Evolutionary conservation across 2,329 filamentous ascomycete genomes (phyloP), one percentile per base, ranked within the genome.

Genomic region (Sporothrix dimorphospora): DNA sequence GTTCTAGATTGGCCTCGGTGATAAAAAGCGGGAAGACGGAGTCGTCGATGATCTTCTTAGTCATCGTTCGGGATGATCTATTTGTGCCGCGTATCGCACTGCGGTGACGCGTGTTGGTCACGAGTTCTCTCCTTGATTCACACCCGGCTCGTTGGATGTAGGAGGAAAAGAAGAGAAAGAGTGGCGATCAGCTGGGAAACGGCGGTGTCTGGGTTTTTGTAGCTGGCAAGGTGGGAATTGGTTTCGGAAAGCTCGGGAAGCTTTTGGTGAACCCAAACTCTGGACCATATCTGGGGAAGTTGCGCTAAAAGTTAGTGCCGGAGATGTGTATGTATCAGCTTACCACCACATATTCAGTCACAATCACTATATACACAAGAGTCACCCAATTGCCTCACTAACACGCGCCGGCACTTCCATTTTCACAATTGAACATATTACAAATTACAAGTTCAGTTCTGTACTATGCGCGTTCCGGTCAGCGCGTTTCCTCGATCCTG

Each of bases 221-320:
- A 65, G 19, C 38, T 38, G 55, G 53, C 24, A 42, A 45, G n/a
- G 3, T n/a, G 21, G 21, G 34, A 4, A 55, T 14, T 24, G 38
- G 11, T 45, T 45, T 65, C 59, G 59, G 59, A 42, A 65, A 45
- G 38, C 59, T 65, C 59, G 59, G 59, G 14, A 65, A 45, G 55
- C 55, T 59, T 19, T 24, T 9, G 38, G 59, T 27, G 21, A 45
- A 65, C 40, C 38, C 38, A 27, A 2, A 38, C 19, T 24, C n/a
- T 21, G 30, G 21, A n/a, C 21, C 59, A 45, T 45, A 38, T 16
- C 59, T 65, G 59, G 59, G 59, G 59, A 45, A 65, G 38, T 21
- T 12, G 21, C 59, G 38, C 59, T 65, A 65, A 63, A 12, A 27
- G n/a, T 19, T 27, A 27, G 38, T 27, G 38, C n/a, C 19, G n/a